A percentile compares a stretch with the other conserved stretches of the same genome.
Conservation (phyloP, 1,284 basidiomycete genomes). For the Marasmius oreades region DNA sequence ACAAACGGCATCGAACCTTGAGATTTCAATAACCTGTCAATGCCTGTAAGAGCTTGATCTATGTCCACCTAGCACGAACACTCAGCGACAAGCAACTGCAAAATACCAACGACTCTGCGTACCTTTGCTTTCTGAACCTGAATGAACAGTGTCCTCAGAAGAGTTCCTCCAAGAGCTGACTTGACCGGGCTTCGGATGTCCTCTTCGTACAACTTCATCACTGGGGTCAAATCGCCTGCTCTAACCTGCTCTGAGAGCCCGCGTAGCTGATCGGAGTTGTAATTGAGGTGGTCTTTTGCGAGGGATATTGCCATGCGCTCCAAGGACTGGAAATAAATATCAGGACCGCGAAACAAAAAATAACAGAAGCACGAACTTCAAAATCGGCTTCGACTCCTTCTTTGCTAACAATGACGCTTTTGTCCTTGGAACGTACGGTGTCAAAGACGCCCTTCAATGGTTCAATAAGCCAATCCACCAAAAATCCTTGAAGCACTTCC, state of each 20-base stretch:
- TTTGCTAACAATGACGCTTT: constrained; percentile 72
- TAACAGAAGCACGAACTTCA: constrained; percentile 45
- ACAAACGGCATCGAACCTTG: constrained; percentile 38
- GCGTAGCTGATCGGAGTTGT: constrained; percentile 59
- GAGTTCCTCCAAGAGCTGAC: constrained; percentile 77
- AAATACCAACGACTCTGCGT: constrained; percentile 13
- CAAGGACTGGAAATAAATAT: constrained; percentile 56
- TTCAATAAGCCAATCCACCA: constrained; percentile 84
- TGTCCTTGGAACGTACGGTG: constrained; percentile 76
- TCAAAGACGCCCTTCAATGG: constrained; percentile 81
- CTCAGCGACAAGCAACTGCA: constrained; percentile 3
- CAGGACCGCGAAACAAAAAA: constrained; percentile 3
- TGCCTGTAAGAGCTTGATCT: constrained; percentile 79
- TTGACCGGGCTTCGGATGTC: constrained; percentile 87
- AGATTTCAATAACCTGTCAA: constrained; percentile 91
- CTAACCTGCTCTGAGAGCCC: constrained; percentile 66
- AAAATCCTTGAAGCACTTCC: constrained; percentile 75
- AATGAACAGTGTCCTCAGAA: constrained; percentile 86
- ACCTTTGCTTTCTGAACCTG: constrained; percentile 98
- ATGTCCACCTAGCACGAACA: constrained; percentile 73
- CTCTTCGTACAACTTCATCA: constrained; percentile 87
- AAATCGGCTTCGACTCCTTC: constrained; percentile 81
- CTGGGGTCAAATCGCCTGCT: constrained; percentile 84
- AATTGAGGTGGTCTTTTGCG: constrained; percentile 75
- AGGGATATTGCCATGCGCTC: constrained; percentile 91